These are phyloP conservation scores for Quercus bicolor DNA, from an alignment of 306 rosid genomes.

Conservation along the genomic window DNA sequence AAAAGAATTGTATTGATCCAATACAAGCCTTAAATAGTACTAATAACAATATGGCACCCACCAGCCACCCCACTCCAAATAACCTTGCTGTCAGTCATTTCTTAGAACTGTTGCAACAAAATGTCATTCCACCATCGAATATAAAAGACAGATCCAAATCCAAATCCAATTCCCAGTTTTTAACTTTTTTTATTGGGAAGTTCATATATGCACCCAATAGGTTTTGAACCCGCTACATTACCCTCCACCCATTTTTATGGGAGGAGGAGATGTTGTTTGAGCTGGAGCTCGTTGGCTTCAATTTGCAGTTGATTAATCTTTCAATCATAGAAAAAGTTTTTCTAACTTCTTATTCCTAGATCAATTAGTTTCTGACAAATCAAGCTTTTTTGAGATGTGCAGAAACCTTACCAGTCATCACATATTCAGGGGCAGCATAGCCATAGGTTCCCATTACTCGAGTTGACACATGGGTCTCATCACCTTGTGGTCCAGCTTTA, in stretches of 20 bases:
- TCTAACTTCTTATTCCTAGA: not conserved
- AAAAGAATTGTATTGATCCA: not conserved
- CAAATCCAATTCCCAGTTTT: not conserved
- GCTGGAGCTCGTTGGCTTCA: not conserved
- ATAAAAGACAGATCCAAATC: not conserved
- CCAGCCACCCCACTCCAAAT: not conserved
- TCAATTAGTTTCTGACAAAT: not conserved
- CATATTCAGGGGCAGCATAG: constrained; percentile 66
- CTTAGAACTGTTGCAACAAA: not conserved
- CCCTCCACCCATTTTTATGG: too few relatives aligned
- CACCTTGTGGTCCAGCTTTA: constrained; percentile 69
- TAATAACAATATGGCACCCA: not conserved
- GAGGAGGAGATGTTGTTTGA: too few relatives aligned
- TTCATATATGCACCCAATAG: too few relatives aligned
- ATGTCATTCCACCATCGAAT: not conserved
- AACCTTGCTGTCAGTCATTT: not conserved
- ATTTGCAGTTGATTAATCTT: not conserved
- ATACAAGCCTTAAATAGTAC: not conserved
- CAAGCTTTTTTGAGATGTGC: not conserved
- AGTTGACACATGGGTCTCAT: constrained; percentile 62
- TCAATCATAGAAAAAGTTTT: not conserved
- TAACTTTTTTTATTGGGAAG: not conserved
- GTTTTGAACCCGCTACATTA: too few relatives aligned
- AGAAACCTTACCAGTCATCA: constrained; percentile 56
- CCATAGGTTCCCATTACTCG: constrained; percentile 71